Conservation (phyloP, 225 moss, liverwort and hornwort species). For the Asterella californica region DNA sequence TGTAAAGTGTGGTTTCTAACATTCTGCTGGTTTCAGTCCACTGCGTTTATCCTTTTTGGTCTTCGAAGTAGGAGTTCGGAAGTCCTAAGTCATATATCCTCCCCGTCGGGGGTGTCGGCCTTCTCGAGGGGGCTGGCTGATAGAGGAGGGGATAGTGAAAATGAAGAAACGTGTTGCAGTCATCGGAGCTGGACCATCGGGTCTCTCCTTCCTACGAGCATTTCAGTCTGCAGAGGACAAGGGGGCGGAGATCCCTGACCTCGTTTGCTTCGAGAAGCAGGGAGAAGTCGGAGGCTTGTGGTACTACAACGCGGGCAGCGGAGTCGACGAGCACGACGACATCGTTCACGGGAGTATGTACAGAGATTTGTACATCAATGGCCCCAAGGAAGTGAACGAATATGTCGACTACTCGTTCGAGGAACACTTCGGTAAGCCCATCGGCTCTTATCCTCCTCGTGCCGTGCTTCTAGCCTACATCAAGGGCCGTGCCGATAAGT, state of each 20-base stretch:
- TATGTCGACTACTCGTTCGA: slow-evolving; percentile 14
- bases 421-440: slow-evolving; percentile 16
- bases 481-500: slow-evolving; percentile 5
- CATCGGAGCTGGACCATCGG: slow-evolving; percentile 17
- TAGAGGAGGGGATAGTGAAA: not conserved
- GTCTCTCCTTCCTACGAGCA: slow-evolving; percentile 4
- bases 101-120: too few species aligned
- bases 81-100: too few species aligned
- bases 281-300: slow-evolving; percentile 3
- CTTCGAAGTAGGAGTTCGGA: too few species aligned
- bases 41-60: too few species aligned
- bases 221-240: slow-evolving; percentile 14
- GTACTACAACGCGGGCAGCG: not conserved
- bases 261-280: slow-evolving; percentile 22
- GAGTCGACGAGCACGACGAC: not conserved
- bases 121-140: too few species aligned
- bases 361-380: slow-evolving; percentile 4
- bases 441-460: slow-evolving; percentile 18
- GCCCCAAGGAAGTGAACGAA: slow-evolving; percentile 19
- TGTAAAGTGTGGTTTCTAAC: too few species aligned
- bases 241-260: slow-evolving; percentile 11
- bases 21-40: too few species aligned
- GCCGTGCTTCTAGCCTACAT: not conserved
- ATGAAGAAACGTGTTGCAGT: slow-evolving; percentile 7
- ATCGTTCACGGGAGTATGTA: slow-evolving; percentile 11